Conservation (phyloP, 2,329 filamentous ascomycete species). For the Neurospora sp. region DNA sequence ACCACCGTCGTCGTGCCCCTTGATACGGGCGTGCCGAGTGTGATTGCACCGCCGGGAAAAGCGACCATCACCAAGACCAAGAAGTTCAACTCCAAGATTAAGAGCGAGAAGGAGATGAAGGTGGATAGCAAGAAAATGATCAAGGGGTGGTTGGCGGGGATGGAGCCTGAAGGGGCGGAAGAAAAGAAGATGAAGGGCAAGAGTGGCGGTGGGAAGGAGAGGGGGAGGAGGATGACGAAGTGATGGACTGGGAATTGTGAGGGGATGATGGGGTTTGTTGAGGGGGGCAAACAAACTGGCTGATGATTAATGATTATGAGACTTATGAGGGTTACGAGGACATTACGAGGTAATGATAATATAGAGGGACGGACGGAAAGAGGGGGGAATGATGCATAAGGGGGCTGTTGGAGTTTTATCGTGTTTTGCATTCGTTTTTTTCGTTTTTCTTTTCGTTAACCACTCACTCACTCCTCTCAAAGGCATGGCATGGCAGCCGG, state of each 20-base stretch:
- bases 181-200: background rate
- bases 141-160: constrained; percentile 11
- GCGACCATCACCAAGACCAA: constrained; percentile 1
- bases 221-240: background rate
- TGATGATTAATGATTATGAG: background rate
- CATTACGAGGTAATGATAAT: background rate
- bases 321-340: background rate
- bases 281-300: background rate
- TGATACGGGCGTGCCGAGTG: background rate
- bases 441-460: background rate
- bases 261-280: background rate
- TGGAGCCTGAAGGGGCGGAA: constrained; percentile 2
- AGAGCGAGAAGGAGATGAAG: constrained; percentile 8
- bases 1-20: background rate
- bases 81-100: constrained; percentile 13
- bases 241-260: background rate
- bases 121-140: constrained; percentile 12
- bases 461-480: background rate
- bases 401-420: background rate
- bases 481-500: background rate
- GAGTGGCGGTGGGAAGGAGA: background rate
- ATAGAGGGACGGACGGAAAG: background rate
- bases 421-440: background rate
- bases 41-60: background rate
- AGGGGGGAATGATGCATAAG: background rate